These are phyloP conservation scores for Hamigera avellanea DNA, from an alignment of 495 filamentous ascomycete species.

Conservation along the genomic window DNA sequence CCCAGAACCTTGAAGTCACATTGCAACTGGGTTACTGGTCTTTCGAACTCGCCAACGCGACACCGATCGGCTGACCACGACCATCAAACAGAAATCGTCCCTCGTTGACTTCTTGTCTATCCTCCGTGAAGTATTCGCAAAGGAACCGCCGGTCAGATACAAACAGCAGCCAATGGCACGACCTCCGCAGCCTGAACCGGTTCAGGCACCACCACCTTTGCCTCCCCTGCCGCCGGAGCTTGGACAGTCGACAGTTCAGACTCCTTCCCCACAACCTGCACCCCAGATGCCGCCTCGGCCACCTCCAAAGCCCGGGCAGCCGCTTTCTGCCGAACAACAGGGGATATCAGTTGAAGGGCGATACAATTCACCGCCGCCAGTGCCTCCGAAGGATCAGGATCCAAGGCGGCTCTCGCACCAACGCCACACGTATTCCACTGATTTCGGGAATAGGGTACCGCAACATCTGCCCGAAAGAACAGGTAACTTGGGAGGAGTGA, in stretches of 20 bases:
- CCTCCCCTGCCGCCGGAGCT: conserved; percentile 62
- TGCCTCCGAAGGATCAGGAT: conserved; percentile 29
- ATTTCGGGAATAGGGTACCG: conserved; percentile 1
- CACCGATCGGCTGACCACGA: no score
- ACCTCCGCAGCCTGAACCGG: conserved; percentile 27
- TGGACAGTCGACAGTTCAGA: conserved; percentile 14
- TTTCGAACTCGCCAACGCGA: no score
- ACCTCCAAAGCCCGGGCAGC: conserved; percentile 21
- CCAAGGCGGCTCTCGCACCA: conserved; percentile 8
- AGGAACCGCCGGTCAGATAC: conserved; percentile 83
- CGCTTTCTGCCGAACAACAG: conserved; percentile 6
- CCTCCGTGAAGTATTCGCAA: conserved; percentile 78
- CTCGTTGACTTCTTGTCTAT: conserved; percentile 72
- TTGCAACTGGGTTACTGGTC: no score
- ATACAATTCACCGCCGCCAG: conserved; percentile 21
- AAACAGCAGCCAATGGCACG: conserved; percentile 37
- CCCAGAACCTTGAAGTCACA: no score
- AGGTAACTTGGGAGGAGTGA: neutral
- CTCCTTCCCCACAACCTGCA: conserved; percentile 9
- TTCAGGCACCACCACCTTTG: conserved; percentile 44
- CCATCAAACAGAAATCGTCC: conserved; percentile 65
- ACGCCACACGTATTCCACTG: conserved; percentile 2
- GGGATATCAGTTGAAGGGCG: conserved; percentile 13
- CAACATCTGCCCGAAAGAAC: conserved; percentile 3
- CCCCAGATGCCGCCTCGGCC: conserved; percentile 25